These are phyloP conservation scores for Saturnispora ahearnii DNA, from an alignment of 805 yeast genomes.

Conservation along the genomic window DNA sequence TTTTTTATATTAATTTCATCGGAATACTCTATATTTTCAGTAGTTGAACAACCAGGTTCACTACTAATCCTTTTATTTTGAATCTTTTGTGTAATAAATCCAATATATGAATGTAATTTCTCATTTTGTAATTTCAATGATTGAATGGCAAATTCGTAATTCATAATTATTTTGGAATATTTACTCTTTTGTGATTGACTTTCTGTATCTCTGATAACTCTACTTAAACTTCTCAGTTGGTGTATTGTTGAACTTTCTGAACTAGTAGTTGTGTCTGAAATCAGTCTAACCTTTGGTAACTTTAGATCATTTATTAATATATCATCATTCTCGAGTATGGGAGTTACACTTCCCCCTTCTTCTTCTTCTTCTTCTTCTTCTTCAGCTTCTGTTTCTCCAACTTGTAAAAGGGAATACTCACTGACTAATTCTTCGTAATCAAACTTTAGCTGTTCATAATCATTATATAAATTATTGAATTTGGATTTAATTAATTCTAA, in stretches of 20 bases:
- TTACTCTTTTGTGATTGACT: conserved; percentile 18
- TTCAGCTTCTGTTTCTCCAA: neutral
- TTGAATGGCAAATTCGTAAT: conserved; percentile 43
- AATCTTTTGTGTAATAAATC: conserved; percentile 43
- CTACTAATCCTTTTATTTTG: conserved; percentile 9
- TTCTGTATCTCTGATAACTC: conserved; percentile 20
- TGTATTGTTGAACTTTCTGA: neutral
- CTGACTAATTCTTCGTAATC: conserved; percentile 24
- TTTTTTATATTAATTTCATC: conserved; percentile 44
- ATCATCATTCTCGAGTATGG: conserved; percentile 1
- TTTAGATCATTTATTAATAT: neutral
- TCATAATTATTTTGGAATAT: conserved; percentile 40
- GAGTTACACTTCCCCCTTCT: neutral
- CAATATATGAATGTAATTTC: conserved; percentile 47
- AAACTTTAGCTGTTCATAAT: conserved; percentile 21
- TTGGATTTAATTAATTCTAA: conserved; percentile 40
- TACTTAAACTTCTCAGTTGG: conserved; percentile 20
- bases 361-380: neutral
- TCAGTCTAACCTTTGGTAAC: conserved; percentile 9
- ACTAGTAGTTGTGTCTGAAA: conserved; percentile 1
- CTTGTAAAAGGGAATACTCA: conserved; percentile 13
- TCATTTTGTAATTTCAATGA: conserved; percentile 48
- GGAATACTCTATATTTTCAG: conserved; percentile 33
- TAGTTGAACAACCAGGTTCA: conserved; percentile 6
- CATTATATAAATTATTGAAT: conserved; percentile 21